Evolutionary conservation across 106 monocot genomes (phyloP), one percentile per base, ranked within the genome.

Genomic region (Iris macrosiphon): DNA sequence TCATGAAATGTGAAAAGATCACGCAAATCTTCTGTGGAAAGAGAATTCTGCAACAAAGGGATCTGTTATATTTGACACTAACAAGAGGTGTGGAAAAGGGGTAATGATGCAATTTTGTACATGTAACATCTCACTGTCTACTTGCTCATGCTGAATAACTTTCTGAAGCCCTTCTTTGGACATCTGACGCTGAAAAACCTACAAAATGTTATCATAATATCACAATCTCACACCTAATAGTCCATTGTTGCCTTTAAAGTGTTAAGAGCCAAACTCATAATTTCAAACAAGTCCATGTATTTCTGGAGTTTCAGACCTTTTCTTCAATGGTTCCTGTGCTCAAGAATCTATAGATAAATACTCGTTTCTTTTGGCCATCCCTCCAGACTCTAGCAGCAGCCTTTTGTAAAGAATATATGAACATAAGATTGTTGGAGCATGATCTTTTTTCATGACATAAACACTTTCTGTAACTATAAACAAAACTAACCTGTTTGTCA

Each of bases 131-230:
- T 77, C 74, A 57, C 24, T 57, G 13, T 67, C 72, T 13, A 35
- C 64, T 57, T 78, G 76, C 52, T 83, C 98, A 50, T 78, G 77
- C 62, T 98, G 98, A 73, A 98, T 98, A 63, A 98, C 83, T 61
- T 98, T 98, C 51, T 98, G 90, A 52, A 98, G 80, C 32, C 98
- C 98, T 76, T 98, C 98, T 75, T 98, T 98, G 26, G 98, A 83
- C 98, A 98, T 98, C 39, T 98, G 90, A n/a, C 98, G 90, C 69
- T 91, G 90, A 60, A 83, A 98, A 7, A 98, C 98, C 96, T 98
- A 55, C 31, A 65, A 38, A 34, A 35, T 11, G 48, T 39, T 43
- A 4, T 37, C 33, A 11, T 53, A 2, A 33, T 23, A 9, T 17
- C 18, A 32, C 12, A 53, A 0, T 31, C 1, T n/a, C n/a, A n/a